Conservation (phyloP, 148 eudicot species). For the Rhododendron vialii region DNA sequence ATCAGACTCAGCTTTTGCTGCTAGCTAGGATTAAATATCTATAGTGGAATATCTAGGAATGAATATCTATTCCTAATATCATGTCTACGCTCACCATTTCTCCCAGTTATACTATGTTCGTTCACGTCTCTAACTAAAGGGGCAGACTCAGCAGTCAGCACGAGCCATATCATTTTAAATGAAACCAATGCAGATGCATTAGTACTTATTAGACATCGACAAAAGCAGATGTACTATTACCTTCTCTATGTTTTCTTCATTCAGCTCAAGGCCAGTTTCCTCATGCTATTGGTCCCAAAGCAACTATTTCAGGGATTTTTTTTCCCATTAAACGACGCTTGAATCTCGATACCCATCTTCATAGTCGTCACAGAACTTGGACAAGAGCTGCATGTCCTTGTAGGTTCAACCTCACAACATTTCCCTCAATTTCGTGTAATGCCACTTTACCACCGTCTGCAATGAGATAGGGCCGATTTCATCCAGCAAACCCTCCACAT, state of each 20-base stretch:
- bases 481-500: conserved; percentile 79
- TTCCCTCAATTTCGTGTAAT: conserved; percentile 2
- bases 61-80: too few species aligned
- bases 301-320: conserved; percentile 86
- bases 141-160: too few species aligned
- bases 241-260: conserved; percentile 45
- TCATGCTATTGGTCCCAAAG: conserved; percentile 79
- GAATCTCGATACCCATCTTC: conserved; percentile 90
- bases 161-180: too few species aligned
- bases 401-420: conserved; percentile 68
- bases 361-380: conserved; percentile 52
- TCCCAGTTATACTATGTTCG: too few species aligned
- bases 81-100: too few species aligned
- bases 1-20: too few species aligned
- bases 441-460: conserved; percentile 7
- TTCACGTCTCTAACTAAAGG: too few species aligned
- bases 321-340: conserved; percentile 23
- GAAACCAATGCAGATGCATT: not conserved
- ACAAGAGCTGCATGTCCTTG: conserved; percentile 88
- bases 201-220: too few species aligned
- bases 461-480: conserved; percentile 64
- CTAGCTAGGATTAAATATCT: too few species aligned
- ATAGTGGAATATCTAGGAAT: too few species aligned
- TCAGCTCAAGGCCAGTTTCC: conserved; percentile 37
- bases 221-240: not conserved